phyloP scores from a whole-genome alignment of 2,329 filamentous ascomycete genomes.

The Aspergillus melleus region DNA sequence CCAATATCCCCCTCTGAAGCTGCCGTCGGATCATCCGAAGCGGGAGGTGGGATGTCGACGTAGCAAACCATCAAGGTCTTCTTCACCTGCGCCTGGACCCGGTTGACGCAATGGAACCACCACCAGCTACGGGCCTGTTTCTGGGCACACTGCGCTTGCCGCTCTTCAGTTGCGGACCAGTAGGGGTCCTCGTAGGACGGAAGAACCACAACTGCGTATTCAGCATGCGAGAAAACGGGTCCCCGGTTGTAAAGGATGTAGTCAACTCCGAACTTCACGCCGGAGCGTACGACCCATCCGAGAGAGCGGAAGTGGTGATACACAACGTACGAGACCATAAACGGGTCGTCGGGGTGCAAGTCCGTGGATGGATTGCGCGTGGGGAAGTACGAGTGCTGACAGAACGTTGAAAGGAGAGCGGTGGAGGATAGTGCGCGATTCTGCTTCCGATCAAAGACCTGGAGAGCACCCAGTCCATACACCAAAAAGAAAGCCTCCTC shows the following conservation, averaged over 20 bases:
- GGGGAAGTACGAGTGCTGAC: constrained; percentile 69
- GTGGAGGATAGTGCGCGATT: constrained; percentile 50
- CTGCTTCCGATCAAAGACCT: constrained; percentile 49
- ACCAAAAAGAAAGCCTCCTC: constrained; percentile 91
- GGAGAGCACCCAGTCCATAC: constrained; percentile 75
- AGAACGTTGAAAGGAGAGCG: constrained; percentile 66
- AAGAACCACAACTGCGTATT: constrained; percentile 83
- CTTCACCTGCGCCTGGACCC: constrained; percentile 83
- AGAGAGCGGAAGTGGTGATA: constrained; percentile 96
- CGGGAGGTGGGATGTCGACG: constrained; percentile 80
- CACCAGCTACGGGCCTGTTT: constrained; percentile 48
- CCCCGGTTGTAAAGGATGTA: constrained; percentile 93
- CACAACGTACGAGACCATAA: constrained; percentile 81
- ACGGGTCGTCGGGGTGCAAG: constrained; percentile 74
- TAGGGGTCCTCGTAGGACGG: constrained; percentile 75
- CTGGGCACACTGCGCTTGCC: constrained; percentile 53
- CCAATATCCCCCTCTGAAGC: constrained; percentile 56
- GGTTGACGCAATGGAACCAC: constrained; percentile 78
- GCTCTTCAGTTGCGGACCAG: constrained; percentile 60
- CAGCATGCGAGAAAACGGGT: constrained; percentile 90
- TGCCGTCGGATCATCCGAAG: constrained; percentile 39
- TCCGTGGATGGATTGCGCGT: constrained; percentile 45
- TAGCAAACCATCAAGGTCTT: constrained; percentile 90
- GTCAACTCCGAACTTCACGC: constrained; percentile 92
- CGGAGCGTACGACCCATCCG: constrained; percentile 89